phyloP scores from a whole-genome alignment of 306 rosid genomes.

The Rosa chinensis region DNA sequence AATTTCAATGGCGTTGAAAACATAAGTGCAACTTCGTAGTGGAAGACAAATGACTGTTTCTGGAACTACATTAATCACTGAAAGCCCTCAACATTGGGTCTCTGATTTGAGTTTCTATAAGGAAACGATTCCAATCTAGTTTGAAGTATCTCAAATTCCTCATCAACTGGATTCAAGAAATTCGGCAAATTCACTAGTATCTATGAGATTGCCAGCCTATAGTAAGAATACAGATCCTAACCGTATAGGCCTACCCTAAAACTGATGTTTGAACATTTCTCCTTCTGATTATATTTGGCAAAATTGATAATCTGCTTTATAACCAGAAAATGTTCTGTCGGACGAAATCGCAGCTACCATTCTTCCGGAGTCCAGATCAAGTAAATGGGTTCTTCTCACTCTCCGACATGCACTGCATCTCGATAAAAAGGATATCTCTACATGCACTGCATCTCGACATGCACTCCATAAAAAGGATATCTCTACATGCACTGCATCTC shows the following conservation, averaged over 20 bases:
- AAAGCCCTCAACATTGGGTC: too few relatives aligned
- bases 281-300: neutral
- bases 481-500: neutral
- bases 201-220: neutral
- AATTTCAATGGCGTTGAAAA: too few relatives aligned
- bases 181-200: neutral
- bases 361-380: neutral
- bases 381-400: neutral
- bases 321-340: neutral
- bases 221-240: neutral
- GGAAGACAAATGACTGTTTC: too few relatives aligned
- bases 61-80: too few relatives aligned
- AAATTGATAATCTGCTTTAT: neutral
- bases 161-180: neutral
- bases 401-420: neutral
- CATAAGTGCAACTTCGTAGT: too few relatives aligned
- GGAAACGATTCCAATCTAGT: neutral
- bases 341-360: neutral
- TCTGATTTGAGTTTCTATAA: too few relatives aligned
- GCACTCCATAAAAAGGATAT: too few relatives aligned
- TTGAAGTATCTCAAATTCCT: neutral
- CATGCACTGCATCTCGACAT: too few relatives aligned
- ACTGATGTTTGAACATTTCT: neutral
- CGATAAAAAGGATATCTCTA: neutral
- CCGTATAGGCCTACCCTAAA: neutral